A percentile compares a stretch with the other conserved stretches of the same genome.
These are phyloP conservation scores for Neoarthrinium moseri DNA, from an alignment of 2,329 filamentous ascomycete species.

Conservation along the genomic window DNA sequence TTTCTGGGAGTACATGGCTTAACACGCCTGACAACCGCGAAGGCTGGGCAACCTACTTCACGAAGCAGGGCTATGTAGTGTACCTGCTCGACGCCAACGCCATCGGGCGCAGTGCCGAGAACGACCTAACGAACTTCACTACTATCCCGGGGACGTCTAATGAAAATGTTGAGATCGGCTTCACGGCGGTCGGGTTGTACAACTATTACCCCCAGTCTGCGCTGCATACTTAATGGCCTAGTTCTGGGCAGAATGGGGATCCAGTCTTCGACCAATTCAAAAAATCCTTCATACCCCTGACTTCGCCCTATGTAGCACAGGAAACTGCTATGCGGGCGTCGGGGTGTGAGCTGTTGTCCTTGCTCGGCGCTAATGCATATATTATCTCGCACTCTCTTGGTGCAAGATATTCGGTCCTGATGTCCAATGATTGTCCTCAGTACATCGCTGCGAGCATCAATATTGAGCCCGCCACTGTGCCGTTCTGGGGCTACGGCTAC, in stretches of 20 bases:
- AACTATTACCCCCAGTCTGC: constrained; percentile 29
- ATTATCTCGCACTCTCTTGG: constrained; percentile 31
- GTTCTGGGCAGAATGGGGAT: constrained; percentile 17
- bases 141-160: constrained; percentile 17
- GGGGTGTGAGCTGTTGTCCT: constrained; percentile 25
- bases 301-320: constrained; percentile 25
- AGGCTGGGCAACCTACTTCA: constrained; percentile 46
- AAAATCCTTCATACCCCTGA: constrained; percentile 14
- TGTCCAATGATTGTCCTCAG: constrained; percentile 25
- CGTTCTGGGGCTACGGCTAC: constrained; percentile 15
- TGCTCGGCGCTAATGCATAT: constrained; percentile 26
- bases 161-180: constrained; percentile 20
- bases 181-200: constrained; percentile 18
- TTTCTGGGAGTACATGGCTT: constrained; percentile 33
- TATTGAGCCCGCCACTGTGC: constrained; percentile 24
- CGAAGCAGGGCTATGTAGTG: constrained; percentile 41
- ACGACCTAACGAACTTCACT: constrained; percentile 16
- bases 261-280: constrained; percentile 29
- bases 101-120: constrained; percentile 16
- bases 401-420: constrained; percentile 17
- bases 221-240: constrained; percentile 20
- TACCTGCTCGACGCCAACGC: constrained; percentile 34
- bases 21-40: constrained; percentile 44
- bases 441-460: constrained; percentile 25
- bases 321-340: constrained; percentile 26